These are phyloP conservation scores for Ogataea hybrid DNA, from an alignment of 1,139 yeast species.

Conservation along the genomic window DNA sequence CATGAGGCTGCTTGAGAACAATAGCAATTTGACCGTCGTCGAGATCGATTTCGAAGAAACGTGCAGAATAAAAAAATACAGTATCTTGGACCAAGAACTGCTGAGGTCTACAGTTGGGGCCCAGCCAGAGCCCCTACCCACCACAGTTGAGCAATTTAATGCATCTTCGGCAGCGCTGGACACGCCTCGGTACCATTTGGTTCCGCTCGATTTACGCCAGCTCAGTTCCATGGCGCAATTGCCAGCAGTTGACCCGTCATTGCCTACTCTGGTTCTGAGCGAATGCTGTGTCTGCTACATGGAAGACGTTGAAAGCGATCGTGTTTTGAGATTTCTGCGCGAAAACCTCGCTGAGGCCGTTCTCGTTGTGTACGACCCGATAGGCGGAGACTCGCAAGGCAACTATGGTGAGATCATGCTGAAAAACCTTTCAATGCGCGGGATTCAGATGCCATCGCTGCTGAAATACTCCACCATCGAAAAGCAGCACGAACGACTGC, in stretches of 20 bases:
- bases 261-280: slow-evolving; percentile 73
- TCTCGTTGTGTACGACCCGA: slow-evolving; percentile 79
- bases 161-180: slow-evolving; percentile 34
- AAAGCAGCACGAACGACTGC: slow-evolving; percentile 43
- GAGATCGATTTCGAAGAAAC: slow-evolving; percentile 79
- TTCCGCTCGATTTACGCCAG: slow-evolving; percentile 54
- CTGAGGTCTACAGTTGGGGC: slow-evolving; percentile 28
- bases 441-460: slow-evolving; percentile 69
- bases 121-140: slow-evolving; percentile 13
- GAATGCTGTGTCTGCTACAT: slow-evolving; percentile 91
- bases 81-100: slow-evolving; percentile 39
- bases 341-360: slow-evolving; percentile 33
- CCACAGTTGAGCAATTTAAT: slow-evolving; percentile 20
- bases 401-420: slow-evolving; percentile 82
- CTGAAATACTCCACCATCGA: slow-evolving; percentile 47
- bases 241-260: slow-evolving; percentile 33
- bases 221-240: slow-evolving; percentile 20
- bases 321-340: slow-evolving; percentile 46
- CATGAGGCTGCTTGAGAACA: slow-evolving; percentile 45
- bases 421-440: slow-evolving; percentile 64
- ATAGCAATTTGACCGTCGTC: slow-evolving; percentile 43
- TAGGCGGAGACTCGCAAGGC: slow-evolving; percentile 43
- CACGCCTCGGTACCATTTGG: slow-evolving; percentile 49
- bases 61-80: slow-evolving; percentile 55
- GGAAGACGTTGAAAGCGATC: slow-evolving; percentile 53